These are phyloP conservation scores for Sporobolomyces pararoseus DNA, from an alignment of 768 basidiomycete genomes.

Conservation along the genomic window DNA sequence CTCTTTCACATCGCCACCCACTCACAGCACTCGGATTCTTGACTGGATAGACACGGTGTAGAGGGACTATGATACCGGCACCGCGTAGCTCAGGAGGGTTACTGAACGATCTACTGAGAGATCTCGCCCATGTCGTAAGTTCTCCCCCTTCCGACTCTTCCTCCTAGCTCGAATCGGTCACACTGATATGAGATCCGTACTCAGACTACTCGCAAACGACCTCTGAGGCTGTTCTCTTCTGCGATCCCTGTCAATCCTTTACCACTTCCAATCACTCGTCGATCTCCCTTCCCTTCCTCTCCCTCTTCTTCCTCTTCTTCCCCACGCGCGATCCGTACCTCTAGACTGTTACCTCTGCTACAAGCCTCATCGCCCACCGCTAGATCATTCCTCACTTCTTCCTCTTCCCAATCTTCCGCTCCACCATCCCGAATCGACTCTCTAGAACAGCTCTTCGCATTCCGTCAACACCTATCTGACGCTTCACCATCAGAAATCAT, in stretches of 20 bases:
- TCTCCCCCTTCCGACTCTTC: not conserved
- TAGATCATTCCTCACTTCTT: slow-evolving; percentile 2
- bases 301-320: not conserved
- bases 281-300: not conserved
- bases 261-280: not conserved
- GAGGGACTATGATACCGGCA: slow-evolving; percentile 23
- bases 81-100: slow-evolving; percentile 13
- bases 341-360: not conserved
- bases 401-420: not conserved
- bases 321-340: slow-evolving; percentile 5
- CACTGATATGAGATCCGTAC: not conserved
- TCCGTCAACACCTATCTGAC: not conserved
- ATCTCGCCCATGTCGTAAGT: slow-evolving; percentile 27
- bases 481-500: slow-evolving; percentile 19
- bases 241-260: not conserved
- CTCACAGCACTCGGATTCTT: no score
- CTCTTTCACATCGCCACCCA: slow-evolving; percentile 1
- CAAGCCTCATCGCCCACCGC: not conserved
- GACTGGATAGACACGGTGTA: no score
- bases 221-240: slow-evolving; percentile 7
- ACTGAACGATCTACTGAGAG: slow-evolving; percentile 8
- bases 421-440: not conserved
- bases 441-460: not conserved
- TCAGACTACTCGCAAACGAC: slow-evolving; percentile 11
- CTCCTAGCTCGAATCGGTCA: not conserved